A percentile compares a stretch with the other conserved stretches of the same genome.
phyloP scores from a whole-genome alignment of 306 rosid species.

The Potentilla sterilis region DNA sequence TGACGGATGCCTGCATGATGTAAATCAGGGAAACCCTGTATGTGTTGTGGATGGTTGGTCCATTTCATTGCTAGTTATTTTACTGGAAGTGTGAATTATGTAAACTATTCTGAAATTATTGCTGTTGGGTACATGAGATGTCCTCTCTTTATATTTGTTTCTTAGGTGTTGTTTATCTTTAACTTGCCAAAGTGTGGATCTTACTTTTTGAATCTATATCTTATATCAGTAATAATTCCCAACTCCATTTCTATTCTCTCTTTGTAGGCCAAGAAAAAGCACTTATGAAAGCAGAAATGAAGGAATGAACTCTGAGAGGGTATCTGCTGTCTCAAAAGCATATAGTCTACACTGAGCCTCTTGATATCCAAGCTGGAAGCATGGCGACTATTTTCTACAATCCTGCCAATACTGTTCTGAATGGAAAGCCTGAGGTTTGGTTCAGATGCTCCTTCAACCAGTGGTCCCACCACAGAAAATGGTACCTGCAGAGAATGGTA shows the following conservation, averaged over 20 bases:
- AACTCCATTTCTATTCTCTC: constrained; percentile 9
- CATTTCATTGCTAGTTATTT: constrained; percentile 10
- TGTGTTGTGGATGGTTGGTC: constrained; percentile 18
- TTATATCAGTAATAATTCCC: not conserved
- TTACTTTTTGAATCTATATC: not conserved
- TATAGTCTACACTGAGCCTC: constrained; percentile 84
- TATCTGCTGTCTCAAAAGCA: constrained; percentile 93
- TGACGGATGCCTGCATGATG: constrained; percentile 6
- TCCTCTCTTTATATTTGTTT: constrained; percentile 6
- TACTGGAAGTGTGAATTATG: constrained; percentile 10
- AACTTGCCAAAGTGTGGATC: not conserved
- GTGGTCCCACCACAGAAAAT: constrained; percentile 77
- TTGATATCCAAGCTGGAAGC: constrained; percentile 84
- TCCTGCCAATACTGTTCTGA: constrained; percentile 73
- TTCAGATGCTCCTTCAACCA: constrained; percentile 92
- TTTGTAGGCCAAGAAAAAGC: constrained; percentile 66
- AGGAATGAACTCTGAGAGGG: constrained; percentile 67
- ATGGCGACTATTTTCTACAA: constrained; percentile 64
- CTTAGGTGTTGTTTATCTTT: not conserved
- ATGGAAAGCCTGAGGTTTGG: constrained; percentile 93
- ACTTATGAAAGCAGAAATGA: constrained; percentile 71
- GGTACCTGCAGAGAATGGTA: constrained; percentile 42
- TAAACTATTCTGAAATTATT: not conserved
- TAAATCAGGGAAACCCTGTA: constrained; percentile 15
- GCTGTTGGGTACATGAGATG: constrained; percentile 12